These are phyloP conservation scores for Phytophthora hibernalis DNA, from an alignment of 352 stramenopile genomes.

Conservation along the genomic window DNA sequence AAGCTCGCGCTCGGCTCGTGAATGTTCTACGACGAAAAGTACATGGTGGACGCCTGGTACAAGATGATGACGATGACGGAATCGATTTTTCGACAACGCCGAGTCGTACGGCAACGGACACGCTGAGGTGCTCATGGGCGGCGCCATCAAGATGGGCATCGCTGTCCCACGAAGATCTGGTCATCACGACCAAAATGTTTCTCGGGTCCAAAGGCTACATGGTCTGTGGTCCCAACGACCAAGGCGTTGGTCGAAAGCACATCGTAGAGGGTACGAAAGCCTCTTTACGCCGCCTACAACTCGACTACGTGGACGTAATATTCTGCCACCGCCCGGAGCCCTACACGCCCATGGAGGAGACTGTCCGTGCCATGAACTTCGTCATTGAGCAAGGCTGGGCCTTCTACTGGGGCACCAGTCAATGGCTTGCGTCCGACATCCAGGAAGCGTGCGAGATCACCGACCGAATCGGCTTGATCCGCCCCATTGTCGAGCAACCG, in stretches of 20 bases:
- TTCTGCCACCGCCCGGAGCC: constrained; percentile 70
- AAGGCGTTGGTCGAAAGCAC: constrained; percentile 49
- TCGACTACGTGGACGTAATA: constrained; percentile 69
- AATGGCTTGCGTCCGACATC: constrained; percentile 39
- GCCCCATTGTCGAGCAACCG: constrained; percentile 55
- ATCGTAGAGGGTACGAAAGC: constrained; percentile 55
- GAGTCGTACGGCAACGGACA: constrained; percentile 28
- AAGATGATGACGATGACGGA: constrained; percentile 29
- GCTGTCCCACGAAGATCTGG: constrained; percentile 58
- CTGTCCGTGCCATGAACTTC: constrained; percentile 63
- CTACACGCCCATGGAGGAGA: constrained; percentile 65
- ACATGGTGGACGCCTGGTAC: constrained; percentile 31
- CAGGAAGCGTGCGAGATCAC: constrained; percentile 54
- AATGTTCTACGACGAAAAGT: constrained; percentile 36
- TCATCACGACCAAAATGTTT: constrained; percentile 70
- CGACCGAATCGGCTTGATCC: constrained; percentile 38
- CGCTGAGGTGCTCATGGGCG: constrained; percentile 44
- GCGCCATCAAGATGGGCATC: constrained; percentile 52
- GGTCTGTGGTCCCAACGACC: constrained; percentile 33
- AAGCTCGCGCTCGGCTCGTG: constrained; percentile 49
- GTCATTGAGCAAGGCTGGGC: constrained; percentile 60
- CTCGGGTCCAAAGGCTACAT: constrained; percentile 32
- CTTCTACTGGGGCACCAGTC: constrained; percentile 64
- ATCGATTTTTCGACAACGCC: constrained; percentile 32
- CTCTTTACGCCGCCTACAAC: constrained; percentile 48